These are phyloP conservation scores for Flaveria floridana DNA, from an alignment of 140 eudicot species.

Conservation along the genomic window DNA sequence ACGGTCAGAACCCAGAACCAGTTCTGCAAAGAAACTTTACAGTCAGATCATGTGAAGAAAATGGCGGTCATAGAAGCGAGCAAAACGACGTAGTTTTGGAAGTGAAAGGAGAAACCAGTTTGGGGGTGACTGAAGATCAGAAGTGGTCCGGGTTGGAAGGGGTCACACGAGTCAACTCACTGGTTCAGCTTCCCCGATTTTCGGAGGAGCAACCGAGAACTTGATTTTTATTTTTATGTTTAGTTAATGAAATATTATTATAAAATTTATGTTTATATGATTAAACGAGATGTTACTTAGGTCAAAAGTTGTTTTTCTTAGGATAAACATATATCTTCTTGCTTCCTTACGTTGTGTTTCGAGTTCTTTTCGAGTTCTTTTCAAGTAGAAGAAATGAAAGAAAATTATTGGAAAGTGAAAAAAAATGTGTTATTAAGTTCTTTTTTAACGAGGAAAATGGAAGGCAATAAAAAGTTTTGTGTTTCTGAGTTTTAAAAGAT, in stretches of 20 bases:
- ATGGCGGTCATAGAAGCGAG: constrained; percentile 19
- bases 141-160: constrained; percentile 99
- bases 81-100: constrained; percentile 29
- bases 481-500: no score
- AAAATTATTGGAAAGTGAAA: no score
- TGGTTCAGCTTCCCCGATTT: constrained; percentile 97
- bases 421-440: no score
- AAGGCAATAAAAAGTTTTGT: no score
- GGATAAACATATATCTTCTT: neutral
- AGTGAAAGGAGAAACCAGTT: constrained; percentile 31
- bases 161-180: constrained; percentile 89
- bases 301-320: neutral
- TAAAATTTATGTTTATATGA: neutral
- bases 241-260: neutral
- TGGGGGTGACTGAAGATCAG: constrained; percentile 50
- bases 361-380: no score
- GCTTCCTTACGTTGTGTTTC: neutral
- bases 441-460: no score
- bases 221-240: constrained; percentile 12
- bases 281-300: neutral
- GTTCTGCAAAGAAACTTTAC: constrained; percentile 68
- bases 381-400: no score
- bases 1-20: constrained; percentile 82
- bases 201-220: constrained; percentile 62
- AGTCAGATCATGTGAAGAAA: constrained; percentile 76